Conservation (phyloP, 768 basidiomycete species). For the Xerocomus spinulosus region DNA sequence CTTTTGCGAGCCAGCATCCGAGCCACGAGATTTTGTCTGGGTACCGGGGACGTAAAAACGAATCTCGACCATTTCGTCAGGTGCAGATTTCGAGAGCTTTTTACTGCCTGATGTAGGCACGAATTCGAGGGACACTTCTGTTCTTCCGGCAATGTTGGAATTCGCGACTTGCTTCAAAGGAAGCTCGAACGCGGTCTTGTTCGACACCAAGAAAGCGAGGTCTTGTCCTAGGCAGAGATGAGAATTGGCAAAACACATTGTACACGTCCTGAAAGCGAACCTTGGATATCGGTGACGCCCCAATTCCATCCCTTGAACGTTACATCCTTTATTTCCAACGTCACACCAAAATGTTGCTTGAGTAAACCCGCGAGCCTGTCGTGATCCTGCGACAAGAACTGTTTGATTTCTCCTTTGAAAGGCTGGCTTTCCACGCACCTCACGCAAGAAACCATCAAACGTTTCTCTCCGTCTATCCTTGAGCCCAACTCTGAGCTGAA, state of each 20-base stretch:
- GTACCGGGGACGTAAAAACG: slow-evolving; percentile 93
- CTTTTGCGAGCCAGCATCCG: slow-evolving; percentile 70
- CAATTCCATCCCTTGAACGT: slow-evolving; percentile 98
- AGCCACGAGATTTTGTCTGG: slow-evolving; percentile 55
- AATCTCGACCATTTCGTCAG: slow-evolving; percentile 93
- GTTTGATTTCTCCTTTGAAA: neutral
- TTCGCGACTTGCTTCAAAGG: slow-evolving; percentile 86
- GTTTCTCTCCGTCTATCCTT: slow-evolving; percentile 71
- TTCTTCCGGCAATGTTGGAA: slow-evolving; percentile 95
- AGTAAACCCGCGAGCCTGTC: slow-evolving; percentile 77
- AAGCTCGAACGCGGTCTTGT: slow-evolving; percentile 84
- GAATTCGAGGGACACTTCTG: slow-evolving; percentile 99
- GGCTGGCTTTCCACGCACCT: slow-evolving; percentile 44
- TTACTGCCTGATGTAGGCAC: slow-evolving; percentile 44
- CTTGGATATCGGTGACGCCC: slow-evolving; percentile 93
- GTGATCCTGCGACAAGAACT: slow-evolving; percentile 58
- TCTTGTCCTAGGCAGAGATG: slow-evolving; percentile 63
- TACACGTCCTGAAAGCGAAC: slow-evolving; percentile 37
- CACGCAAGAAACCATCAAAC: slow-evolving; percentile 93
- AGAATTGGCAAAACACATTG: neutral
- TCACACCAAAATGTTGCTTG: slow-evolving; percentile 83
- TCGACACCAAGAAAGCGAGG: slow-evolving; percentile 84
- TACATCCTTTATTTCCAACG: slow-evolving; percentile 80
- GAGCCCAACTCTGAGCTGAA: slow-evolving; percentile 81
- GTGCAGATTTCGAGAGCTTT: slow-evolving; percentile 38